A percentile compares a stretch with the other conserved stretches of the same genome.
Evolutionary conservation across 192 early-diverging fungal species (phyloP).

Genomic region (Umbelopsis vinacea): DNA sequence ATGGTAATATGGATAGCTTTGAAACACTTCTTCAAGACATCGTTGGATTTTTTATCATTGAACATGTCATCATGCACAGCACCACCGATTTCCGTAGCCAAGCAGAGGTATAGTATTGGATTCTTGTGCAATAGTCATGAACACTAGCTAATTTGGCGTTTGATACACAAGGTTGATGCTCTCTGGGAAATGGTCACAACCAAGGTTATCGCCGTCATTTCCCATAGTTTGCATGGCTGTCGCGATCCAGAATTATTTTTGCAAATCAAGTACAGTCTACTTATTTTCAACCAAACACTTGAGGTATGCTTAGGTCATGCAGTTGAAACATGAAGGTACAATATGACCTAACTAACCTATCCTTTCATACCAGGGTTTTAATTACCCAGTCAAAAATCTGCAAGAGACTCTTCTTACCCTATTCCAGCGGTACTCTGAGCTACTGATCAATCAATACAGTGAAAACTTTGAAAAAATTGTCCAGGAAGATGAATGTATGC

Average conservation of each 20-base stretch:
- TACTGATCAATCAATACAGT: conserved; percentile 71
- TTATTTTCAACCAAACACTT: conserved; percentile 90
- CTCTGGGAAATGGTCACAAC: conserved; percentile 88
- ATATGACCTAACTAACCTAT: not conserved
- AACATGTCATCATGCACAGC: conserved; percentile 84
- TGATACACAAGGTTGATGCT: conserved; percentile 66
- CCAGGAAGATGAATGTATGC: conserved; percentile 82
- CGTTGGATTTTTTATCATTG: conserved; percentile 96
- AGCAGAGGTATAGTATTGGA: conserved; percentile 40
- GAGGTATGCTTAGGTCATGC: conserved; percentile 58
- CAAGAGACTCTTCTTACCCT: conserved; percentile 75
- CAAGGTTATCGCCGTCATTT: conserved; percentile 80
- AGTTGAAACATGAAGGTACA: not conserved
- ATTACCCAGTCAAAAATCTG: conserved; percentile 70
- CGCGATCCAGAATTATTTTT: conserved; percentile 80
- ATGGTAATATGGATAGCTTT: conserved; percentile 69
- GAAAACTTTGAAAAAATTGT: conserved; percentile 74
- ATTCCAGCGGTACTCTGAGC: conserved; percentile 79
- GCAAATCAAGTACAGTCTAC: conserved; percentile 75
- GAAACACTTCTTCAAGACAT: conserved; percentile 84
- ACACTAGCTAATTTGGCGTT: not conserved
- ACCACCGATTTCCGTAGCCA: conserved; percentile 90
- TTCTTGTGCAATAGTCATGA: not conserved
- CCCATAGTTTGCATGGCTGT: conserved; percentile 80
- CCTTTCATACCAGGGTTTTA: conserved; percentile 59